Percentiles rank a stretch among this genome's conserved stretches.
Evolutionary conservation across 2,329 filamentous ascomycete species (phyloP).

Genomic region (Neoscytalidium dimidiatum): DNA sequence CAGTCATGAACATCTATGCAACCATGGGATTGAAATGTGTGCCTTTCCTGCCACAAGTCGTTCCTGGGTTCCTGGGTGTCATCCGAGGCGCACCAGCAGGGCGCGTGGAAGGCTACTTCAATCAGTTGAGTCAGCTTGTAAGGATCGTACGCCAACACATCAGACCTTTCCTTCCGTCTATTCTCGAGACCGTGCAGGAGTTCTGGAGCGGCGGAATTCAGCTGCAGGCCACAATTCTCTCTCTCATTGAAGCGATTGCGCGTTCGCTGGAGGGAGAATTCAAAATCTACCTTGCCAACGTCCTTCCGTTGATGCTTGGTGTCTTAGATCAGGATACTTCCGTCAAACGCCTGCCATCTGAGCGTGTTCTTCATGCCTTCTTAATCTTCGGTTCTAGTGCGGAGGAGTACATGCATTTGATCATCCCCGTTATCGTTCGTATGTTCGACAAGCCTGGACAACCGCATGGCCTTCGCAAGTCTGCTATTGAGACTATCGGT

Average conservation of each 20-base stretch:
- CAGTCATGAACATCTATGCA: conserved; percentile 98
- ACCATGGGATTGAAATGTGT: conserved; percentile 96
- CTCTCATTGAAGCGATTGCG: conserved; percentile 90
- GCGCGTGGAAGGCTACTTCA: conserved; percentile 93
- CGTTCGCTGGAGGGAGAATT: conserved; percentile 95
- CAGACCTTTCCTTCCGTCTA: conserved; percentile 81
- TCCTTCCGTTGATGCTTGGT: conserved; percentile 91
- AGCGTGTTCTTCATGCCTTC: conserved; percentile 91
- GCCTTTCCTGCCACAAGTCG: conserved; percentile 88
- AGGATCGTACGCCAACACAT: conserved; percentile 97
- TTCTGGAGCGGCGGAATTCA: conserved; percentile 83
- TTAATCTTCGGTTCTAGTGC: conserved; percentile 92
- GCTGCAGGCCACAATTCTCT: conserved; percentile 87
- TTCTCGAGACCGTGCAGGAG: conserved; percentile 82
- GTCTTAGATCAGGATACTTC: conserved; percentile 85
- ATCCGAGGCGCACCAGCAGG: conserved; percentile 78
- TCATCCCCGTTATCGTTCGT: conserved; percentile 91
- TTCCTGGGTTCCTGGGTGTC: conserved; percentile 88
- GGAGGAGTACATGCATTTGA: conserved; percentile 99
- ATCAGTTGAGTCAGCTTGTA: conserved; percentile 88
- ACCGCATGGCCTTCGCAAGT: conserved; percentile 76
- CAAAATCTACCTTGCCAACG: conserved; percentile 87
- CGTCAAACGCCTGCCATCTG: conserved; percentile 75
- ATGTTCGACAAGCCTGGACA: conserved; percentile 90
- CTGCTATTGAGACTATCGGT: conserved; percentile 91